Conservation (phyloP, 169 alveolate species). For the Cryptosporidium baileyi region DNA sequence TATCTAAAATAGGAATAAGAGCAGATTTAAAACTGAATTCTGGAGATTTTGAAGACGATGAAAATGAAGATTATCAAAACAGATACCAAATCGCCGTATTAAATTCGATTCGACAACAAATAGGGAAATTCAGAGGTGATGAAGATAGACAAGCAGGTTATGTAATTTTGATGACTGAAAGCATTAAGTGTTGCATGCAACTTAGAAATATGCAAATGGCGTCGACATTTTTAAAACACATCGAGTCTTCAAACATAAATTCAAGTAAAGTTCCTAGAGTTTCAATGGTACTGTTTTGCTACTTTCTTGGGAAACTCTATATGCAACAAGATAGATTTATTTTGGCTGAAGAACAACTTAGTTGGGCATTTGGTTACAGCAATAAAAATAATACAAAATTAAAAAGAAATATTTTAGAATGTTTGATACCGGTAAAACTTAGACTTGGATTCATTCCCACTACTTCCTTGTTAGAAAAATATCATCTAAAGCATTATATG, state of each 20-base stretch:
- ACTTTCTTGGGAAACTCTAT: constrained; percentile 80
- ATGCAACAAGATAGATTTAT: constrained; percentile 84
- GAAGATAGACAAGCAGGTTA: constrained; percentile 85
- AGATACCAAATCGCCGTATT: constrained; percentile 77
- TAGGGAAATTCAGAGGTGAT: constrained; percentile 85
- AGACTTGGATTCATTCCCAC: constrained; percentile 84
- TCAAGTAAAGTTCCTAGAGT: constrained; percentile 80
- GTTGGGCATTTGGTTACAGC: constrained; percentile 76
- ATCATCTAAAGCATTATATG: constrained; percentile 76
- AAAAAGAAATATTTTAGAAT: constrained; percentile 81
- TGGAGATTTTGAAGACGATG: constrained; percentile 35
- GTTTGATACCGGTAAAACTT: constrained; percentile 82
- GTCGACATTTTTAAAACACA: constrained; percentile 83
- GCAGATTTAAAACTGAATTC: constrained; percentile 38
- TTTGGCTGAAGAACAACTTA: constrained; percentile 73
- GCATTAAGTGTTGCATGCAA: constrained; percentile 85
- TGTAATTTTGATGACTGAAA: constrained; percentile 80
- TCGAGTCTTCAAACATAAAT: constrained; percentile 81
- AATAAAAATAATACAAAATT: constrained; percentile 73
- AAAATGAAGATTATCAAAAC: constrained; percentile 63
- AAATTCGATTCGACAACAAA: constrained; percentile 80
- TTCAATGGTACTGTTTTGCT: constrained; percentile 83
- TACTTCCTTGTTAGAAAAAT: constrained; percentile 74
- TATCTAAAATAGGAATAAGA: constrained; percentile 37
- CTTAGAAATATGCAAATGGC: constrained; percentile 90